A percentile compares a stretch with the other conserved stretches of the same genome.
phyloP scores from a whole-genome alignment of 169 alveolate species.

The Cryptosporidium xiaoi region DNA sequence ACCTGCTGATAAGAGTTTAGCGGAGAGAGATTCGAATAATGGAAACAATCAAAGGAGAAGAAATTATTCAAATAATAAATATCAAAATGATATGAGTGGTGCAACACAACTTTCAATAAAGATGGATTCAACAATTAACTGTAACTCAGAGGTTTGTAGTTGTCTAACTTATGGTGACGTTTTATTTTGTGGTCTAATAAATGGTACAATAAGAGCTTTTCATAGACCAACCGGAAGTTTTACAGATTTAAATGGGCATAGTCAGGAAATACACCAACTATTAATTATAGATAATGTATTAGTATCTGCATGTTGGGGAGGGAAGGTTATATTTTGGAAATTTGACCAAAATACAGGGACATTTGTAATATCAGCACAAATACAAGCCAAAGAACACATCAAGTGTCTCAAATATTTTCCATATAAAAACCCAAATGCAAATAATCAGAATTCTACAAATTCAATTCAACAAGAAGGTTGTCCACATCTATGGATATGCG shows the following conservation, averaged over 20 bases:
- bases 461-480: conserved; percentile 38
- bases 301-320: conserved; percentile 75
- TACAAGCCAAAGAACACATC: conserved; percentile 67
- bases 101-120: conserved; percentile 64
- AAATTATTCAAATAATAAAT: conserved; percentile 25
- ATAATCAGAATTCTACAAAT: conserved; percentile 22
- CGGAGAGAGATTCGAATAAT: conserved; percentile 2
- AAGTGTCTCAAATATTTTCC: conserved; percentile 68
- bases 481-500: conserved; percentile 71
- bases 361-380: conserved; percentile 52
- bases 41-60: conserved; percentile 18
- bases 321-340: conserved; percentile 66
- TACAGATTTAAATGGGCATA: conserved; percentile 59
- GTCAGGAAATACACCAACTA: conserved; percentile 72
- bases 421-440: conserved; percentile 7
- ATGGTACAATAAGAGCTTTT: conserved; percentile 69
- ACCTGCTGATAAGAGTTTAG: conserved; percentile 52
- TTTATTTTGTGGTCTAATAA: conserved; percentile 61
- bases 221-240: conserved; percentile 69
- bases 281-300: conserved; percentile 58
- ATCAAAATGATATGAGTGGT: conserved; percentile 65
- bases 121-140: conserved; percentile 61
- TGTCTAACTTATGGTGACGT: conserved; percentile 74
- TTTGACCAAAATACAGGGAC: conserved; percentile 43
- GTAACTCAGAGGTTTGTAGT: conserved; percentile 74